Percentiles rank a stretch among this genome's conserved stretches.
Evolutionary conservation across 257 asterid species (phyloP).

Genomic region (Thymus mandschuricus): DNA sequence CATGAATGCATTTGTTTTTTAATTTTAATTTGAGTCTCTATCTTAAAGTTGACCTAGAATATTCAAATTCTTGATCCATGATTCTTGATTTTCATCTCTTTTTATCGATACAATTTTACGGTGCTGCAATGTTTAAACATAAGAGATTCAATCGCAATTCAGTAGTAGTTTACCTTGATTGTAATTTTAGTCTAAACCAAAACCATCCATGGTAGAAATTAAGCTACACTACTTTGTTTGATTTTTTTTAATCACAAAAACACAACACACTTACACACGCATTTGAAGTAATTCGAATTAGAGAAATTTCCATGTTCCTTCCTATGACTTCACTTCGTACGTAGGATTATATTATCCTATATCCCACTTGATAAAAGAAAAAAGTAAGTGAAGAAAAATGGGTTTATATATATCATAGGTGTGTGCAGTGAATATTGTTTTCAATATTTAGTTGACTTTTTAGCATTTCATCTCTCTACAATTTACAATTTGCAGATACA

Average conservation of each 20-base stretch:
- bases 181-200: too few species aligned
- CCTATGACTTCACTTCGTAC: not conserved
- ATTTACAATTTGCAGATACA: too few species aligned
- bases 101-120: not conserved
- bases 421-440: not conserved
- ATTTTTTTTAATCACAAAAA: not conserved
- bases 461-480: not conserved
- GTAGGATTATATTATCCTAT: not conserved
- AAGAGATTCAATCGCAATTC: too few species aligned
- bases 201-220: too few species aligned
- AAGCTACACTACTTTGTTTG: too few species aligned
- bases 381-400: not conserved
- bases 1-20: not conserved
- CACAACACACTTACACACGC: not conserved
- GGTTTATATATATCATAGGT: not conserved
- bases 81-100: not conserved
- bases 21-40: not conserved
- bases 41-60: not conserved
- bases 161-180: too few species aligned
- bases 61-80: not conserved
- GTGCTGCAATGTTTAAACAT: too few species aligned
- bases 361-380: not conserved
- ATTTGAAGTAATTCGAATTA: not conserved
- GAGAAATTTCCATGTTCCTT: slow-evolving; percentile 13
- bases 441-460: not conserved